Percentiles rank a stretch among this genome's conserved stretches.
Evolutionary conservation across 2,329 filamentous ascomycete species (phyloP).

Genomic region (Hypoxylon sp.): DNA sequence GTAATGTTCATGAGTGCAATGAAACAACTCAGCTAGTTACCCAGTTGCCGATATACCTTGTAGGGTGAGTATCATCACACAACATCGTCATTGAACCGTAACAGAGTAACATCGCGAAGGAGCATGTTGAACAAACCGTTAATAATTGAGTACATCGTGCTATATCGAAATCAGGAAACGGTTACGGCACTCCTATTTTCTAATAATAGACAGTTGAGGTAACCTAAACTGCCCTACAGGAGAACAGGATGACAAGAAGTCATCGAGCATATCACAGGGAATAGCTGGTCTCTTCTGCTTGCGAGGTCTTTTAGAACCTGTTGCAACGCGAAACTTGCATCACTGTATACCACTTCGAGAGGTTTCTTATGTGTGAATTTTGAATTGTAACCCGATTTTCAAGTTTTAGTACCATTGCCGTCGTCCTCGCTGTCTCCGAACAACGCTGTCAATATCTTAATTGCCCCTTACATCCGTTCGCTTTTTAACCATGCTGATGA

Average conservation of each 20-base stretch:
- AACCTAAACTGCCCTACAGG: not conserved
- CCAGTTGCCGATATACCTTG: not conserved
- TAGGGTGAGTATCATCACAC: not conserved
- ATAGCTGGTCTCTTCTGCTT: not conserved
- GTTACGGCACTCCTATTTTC: not conserved
- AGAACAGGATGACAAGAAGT: not conserved
- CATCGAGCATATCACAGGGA: not conserved
- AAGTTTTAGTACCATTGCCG: slow-evolving; percentile 17
- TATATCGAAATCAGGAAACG: not conserved
- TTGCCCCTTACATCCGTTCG: not conserved
- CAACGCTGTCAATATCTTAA: not conserved
- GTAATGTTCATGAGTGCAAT: not conserved
- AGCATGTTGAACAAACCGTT: not conserved
- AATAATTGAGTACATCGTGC: not conserved
- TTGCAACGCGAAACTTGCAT: not conserved
- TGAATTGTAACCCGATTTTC: not conserved
- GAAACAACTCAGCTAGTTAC: not conserved
- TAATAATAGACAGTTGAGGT: not conserved
- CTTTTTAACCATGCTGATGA: slow-evolving; percentile 8
- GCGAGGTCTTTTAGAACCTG: not conserved
- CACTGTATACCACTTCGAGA: not conserved
- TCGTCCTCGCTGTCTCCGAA: not conserved
- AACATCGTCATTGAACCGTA: not conserved
- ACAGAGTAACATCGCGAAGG: not conserved
- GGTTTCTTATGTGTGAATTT: not conserved